phyloP scores from a whole-genome alignment of 768 basidiomycete genomes.

The Hygrophoropsis aurantiaca region DNA sequence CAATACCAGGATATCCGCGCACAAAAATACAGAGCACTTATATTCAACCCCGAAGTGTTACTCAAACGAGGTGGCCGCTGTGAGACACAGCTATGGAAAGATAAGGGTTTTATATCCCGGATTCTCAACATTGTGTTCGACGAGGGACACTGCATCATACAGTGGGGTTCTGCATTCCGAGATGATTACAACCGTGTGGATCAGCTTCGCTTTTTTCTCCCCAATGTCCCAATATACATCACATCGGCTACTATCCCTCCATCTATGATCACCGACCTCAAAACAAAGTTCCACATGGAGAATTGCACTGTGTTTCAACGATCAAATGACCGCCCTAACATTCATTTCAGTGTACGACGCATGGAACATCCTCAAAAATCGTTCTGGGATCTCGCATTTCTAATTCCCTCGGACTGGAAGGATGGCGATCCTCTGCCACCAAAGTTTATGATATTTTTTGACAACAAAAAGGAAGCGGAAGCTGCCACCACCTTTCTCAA shows the following conservation, averaged over 20 bases:
- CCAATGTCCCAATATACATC: constrained; percentile 28
- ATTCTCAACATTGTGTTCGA: constrained; percentile 16
- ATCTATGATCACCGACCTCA: constrained; percentile 18
- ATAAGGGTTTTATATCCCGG: no score
- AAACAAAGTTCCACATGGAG: constrained; percentile 17
- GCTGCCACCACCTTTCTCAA: constrained; percentile 11
- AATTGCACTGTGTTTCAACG: constrained; percentile 11
- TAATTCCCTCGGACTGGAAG: constrained; percentile 14
- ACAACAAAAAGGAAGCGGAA: constrained; percentile 8
- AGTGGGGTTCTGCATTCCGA: constrained; percentile 32
- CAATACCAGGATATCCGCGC: no score
- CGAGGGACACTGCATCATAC: constrained; percentile 20
- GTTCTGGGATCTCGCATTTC: constrained; percentile 24
- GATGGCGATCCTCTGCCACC: not conserved
- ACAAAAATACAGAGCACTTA: no score
- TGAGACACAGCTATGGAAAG: no score
- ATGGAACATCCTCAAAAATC: constrained; percentile 20
- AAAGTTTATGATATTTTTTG: constrained; percentile 17
- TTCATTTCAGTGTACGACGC: constrained; percentile 23
- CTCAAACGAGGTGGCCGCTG: no score
- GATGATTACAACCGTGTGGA: constrained; percentile 31
- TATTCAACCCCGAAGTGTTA: no score
- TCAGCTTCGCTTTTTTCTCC: constrained; percentile 26
- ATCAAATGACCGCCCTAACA: constrained; percentile 34
- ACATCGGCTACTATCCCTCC: constrained; percentile 33